These are phyloP conservation scores for Asterophora parasitica DNA, from an alignment of 768 basidiomycete species.

Conservation along the genomic window DNA sequence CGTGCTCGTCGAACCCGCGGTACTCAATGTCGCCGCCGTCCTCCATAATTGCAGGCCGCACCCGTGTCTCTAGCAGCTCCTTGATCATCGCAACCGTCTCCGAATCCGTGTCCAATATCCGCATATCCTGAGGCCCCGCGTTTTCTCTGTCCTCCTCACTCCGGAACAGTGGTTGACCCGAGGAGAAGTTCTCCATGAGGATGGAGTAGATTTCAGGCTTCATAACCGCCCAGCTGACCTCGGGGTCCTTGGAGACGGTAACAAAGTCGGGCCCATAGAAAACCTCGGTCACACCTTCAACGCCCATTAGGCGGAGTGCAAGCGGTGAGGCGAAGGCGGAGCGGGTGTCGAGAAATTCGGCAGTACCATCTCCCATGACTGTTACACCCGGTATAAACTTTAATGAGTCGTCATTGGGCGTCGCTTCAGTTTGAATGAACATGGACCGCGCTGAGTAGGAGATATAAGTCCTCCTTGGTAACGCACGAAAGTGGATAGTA, in stretches of 20 bases:
- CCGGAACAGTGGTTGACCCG: slow-evolving; percentile 82
- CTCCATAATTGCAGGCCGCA: slow-evolving; percentile 97
- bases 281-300: slow-evolving; percentile 83
- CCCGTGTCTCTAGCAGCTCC: slow-evolving; percentile 90
- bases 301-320: slow-evolving; percentile 91
- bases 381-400: slow-evolving; percentile 94
- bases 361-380: slow-evolving; percentile 85
- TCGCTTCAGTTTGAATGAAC: slow-evolving; percentile 98
- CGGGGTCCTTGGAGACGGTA: slow-evolving; percentile 87
- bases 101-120: slow-evolving; percentile 88
- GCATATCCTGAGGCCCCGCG: slow-evolving; percentile 90
- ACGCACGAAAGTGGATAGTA: background rate
- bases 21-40: slow-evolving; percentile 99
- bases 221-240: slow-evolving; percentile 80
- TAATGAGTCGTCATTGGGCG: slow-evolving; percentile 94
- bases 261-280: slow-evolving; percentile 99
- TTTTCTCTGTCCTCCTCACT: slow-evolving; percentile 73
- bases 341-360: slow-evolving; percentile 90
- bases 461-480: background rate
- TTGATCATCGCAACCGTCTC: slow-evolving; percentile 99
- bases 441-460: slow-evolving; percentile 64
- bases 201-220: slow-evolving; percentile 97
- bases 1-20: slow-evolving; percentile 81
- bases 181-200: slow-evolving; percentile 96
- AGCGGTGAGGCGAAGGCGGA: slow-evolving; percentile 87